Percentiles rank a stretch among this genome's conserved stretches.
These are phyloP conservation scores for Hygrocybe punicea DNA, from an alignment of 768 basidiomycete genomes.

Conservation along the genomic window DNA sequence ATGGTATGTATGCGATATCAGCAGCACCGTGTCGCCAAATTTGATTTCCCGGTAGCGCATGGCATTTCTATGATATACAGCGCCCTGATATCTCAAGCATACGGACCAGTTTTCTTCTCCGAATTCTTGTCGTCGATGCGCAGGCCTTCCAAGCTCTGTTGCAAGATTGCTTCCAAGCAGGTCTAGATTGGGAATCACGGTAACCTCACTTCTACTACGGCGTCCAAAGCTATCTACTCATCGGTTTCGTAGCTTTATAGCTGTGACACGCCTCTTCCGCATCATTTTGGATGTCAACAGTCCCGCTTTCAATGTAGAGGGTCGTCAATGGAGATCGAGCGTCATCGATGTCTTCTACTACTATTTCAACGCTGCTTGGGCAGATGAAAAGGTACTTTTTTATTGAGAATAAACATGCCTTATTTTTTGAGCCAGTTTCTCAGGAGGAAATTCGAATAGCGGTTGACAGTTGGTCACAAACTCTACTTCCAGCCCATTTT, in stretches of 20 bases:
- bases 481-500: slow-evolving; percentile 63
- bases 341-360: slow-evolving; percentile 55
- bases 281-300: slow-evolving; percentile 65
- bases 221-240: background rate
- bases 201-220: slow-evolving; percentile 22
- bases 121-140: slow-evolving; percentile 58
- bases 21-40: background rate
- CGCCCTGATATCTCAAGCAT: slow-evolving; percentile 49
- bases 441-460: slow-evolving; percentile 69
- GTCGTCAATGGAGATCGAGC: slow-evolving; percentile 64
- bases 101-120: slow-evolving; percentile 55
- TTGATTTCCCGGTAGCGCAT: slow-evolving; percentile 43
- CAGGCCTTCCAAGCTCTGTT: slow-evolving; percentile 58
- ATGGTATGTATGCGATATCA: slow-evolving; percentile 44
- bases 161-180: slow-evolving; percentile 36
- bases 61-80: slow-evolving; percentile 67
- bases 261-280: slow-evolving; percentile 56
- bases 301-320: slow-evolving; percentile 58
- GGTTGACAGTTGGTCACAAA: slow-evolving; percentile 54
- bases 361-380: slow-evolving; percentile 64
- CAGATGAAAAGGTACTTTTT: slow-evolving; percentile 52
- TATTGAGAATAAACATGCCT: background rate
- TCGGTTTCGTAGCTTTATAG: slow-evolving; percentile 42
- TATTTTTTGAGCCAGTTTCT: background rate
- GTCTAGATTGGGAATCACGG: slow-evolving; percentile 50